phyloP scores from a whole-genome alignment of 345 rosid species.

The Citrus australasica region DNA sequence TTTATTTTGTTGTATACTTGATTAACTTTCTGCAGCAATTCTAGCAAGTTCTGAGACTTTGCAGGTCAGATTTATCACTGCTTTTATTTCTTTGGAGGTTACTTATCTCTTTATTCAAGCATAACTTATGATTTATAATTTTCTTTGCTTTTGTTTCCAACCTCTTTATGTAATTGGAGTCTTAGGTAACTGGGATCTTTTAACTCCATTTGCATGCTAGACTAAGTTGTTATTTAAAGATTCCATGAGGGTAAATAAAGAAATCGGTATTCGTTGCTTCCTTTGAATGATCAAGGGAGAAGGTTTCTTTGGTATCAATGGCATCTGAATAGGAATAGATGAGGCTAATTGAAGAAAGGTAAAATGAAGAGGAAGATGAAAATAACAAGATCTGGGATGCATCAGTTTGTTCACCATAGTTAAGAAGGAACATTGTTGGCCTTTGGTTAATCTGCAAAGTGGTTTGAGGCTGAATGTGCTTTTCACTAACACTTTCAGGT shows the following conservation, averaged over 20 bases:
- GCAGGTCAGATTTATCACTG: background rate
- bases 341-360: background rate
- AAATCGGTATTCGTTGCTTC: background rate
- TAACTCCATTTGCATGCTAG: background rate
- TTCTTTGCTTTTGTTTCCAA: background rate
- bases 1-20: background rate
- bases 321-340: background rate
- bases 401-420: background rate
- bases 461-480: background rate
- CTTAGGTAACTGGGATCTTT: background rate
- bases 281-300: background rate
- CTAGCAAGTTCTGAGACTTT: background rate
- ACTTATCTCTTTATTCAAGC: background rate
- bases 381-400: background rate
- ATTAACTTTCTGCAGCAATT: background rate
- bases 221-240: background rate
- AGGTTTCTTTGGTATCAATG: background rate
- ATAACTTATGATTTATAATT: background rate
- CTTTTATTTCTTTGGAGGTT: background rate
- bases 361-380: background rate
- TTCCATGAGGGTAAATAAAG: background rate
- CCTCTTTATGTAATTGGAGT: background rate
- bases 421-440: background rate
- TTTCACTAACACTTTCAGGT: conserved; percentile 46
- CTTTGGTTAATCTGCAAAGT: background rate